Percentiles rank a stretch among this genome's conserved stretches.
These are phyloP conservation scores for Cladobotryum mycophilum DNA, from an alignment of 2,329 filamentous ascomycete genomes.

Conservation along the genomic window DNA sequence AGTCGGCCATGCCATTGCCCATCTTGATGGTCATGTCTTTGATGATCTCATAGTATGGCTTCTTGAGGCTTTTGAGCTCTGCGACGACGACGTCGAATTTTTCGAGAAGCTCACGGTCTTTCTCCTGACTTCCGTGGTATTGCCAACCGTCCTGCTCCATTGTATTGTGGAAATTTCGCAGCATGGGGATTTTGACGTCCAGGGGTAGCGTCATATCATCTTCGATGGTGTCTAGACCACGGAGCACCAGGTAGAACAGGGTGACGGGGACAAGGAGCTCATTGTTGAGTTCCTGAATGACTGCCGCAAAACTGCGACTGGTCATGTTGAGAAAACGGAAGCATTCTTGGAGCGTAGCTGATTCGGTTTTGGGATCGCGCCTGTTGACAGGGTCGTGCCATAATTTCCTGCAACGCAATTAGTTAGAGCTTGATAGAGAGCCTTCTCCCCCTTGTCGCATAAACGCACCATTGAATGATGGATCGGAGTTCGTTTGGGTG, in stretches of 20 bases:
- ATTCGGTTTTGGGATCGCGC: constrained; percentile 71
- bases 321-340: constrained; percentile 82
- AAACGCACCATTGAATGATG: constrained; percentile 77
- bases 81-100: constrained; percentile 82
- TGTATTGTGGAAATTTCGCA: constrained; percentile 74
- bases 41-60: constrained; percentile 77
- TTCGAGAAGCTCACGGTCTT: constrained; percentile 85
- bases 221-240: constrained; percentile 95
- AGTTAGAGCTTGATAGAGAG: constrained; percentile 14
- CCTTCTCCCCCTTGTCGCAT: neutral
- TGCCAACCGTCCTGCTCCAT: constrained; percentile 86
- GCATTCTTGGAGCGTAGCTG: constrained; percentile 68
- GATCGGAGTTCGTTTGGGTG: constrained; percentile 74
- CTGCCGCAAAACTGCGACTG: constrained; percentile 84
- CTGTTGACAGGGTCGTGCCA: constrained; percentile 94
- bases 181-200: constrained; percentile 74
- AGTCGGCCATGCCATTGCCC: constrained; percentile 99
- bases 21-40: constrained; percentile 89
- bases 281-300: constrained; percentile 93
- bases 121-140: constrained; percentile 84
- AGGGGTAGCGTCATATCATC: constrained; percentile 93
- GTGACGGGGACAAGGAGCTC: constrained; percentile 85
- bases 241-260: constrained; percentile 88
- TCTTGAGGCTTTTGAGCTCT: constrained; percentile 85
- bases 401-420: constrained; percentile 63